Evolutionary conservation across 345 rosid species (phyloP).

Genomic region (Pugionium cornutum): DNA sequence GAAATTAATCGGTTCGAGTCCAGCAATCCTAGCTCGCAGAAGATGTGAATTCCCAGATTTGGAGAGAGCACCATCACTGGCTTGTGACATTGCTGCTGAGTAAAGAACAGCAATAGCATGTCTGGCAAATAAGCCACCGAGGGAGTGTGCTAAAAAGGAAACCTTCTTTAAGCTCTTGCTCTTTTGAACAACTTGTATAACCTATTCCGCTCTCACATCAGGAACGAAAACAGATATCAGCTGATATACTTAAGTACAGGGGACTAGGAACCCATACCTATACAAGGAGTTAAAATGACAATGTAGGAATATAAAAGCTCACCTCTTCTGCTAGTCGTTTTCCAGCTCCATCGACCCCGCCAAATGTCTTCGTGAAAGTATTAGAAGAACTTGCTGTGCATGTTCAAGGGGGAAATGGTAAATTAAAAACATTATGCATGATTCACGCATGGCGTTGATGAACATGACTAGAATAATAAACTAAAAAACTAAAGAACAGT

Average conservation of each 20-base stretch:
- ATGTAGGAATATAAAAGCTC: constrained; percentile 39
- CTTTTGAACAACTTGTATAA: constrained; percentile 69
- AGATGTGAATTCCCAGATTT: constrained; percentile 37
- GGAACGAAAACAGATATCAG: constrained; percentile 4
- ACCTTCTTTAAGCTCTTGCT: constrained; percentile 72
- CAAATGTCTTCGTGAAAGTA: constrained; percentile 73
- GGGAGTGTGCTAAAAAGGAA: constrained; percentile 95
- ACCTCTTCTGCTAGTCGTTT: constrained; percentile 92
- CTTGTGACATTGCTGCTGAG: constrained; percentile 43
- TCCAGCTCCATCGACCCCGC: constrained; percentile 95
- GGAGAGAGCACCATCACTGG: constrained; percentile 41
- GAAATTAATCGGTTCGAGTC: constrained; percentile 89
- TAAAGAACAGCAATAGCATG: constrained; percentile 77
- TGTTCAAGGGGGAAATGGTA: constrained; percentile 20
- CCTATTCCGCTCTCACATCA: constrained; percentile 47
- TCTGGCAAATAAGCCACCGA: constrained; percentile 97
- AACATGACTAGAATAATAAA: background rate
- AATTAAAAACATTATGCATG: background rate
- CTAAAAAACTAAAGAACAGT: background rate
- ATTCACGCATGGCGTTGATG: background rate
- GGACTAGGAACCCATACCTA: constrained; percentile 13
- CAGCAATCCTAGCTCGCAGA: constrained; percentile 68
- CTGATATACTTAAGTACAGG: background rate
- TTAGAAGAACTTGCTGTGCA: constrained; percentile 87
- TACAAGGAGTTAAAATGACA: background rate